A percentile compares a stretch with the other conserved stretches of the same genome.
Conservation (phyloP, 805 yeast genomes). For the Kuraishia molischiana region DNA sequence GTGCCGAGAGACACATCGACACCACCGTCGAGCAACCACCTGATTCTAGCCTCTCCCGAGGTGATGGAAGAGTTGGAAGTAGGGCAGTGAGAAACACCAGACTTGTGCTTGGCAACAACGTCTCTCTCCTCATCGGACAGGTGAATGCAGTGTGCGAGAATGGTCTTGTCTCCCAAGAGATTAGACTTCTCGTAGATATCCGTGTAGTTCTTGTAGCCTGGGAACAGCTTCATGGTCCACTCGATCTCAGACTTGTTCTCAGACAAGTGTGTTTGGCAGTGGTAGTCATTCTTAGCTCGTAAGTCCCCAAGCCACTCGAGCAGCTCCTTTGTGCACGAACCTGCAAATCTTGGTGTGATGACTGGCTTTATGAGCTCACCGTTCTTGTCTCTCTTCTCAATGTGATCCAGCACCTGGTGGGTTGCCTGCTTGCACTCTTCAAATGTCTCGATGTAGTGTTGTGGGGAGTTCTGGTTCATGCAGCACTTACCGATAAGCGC, state of each 20-base stretch:
- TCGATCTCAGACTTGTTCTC: constrained; percentile 68
- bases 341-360: constrained; percentile 86
- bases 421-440: constrained; percentile 46
- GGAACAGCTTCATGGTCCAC: constrained; percentile 62
- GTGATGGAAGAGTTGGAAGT: constrained; percentile 75
- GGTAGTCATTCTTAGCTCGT: constrained; percentile 34
- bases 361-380: constrained; percentile 54
- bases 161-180: constrained; percentile 51
- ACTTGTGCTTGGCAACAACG: constrained; percentile 35
- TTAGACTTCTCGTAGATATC: constrained; percentile 59
- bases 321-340: constrained; percentile 60
- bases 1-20: constrained; percentile 72
- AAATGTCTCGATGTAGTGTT: constrained; percentile 49
- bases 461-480: constrained; percentile 81
- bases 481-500: constrained; percentile 91
- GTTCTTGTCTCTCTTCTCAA: constrained; percentile 37
- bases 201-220: constrained; percentile 57
- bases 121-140: constrained; percentile 51
- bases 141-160: constrained; percentile 82
- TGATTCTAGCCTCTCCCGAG: constrained; percentile 78
- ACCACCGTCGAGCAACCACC: constrained; percentile 48
- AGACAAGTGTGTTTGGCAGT: constrained; percentile 76
- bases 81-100: constrained; percentile 86
- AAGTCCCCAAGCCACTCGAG: constrained; percentile 50
- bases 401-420: constrained; percentile 40